Base-by-base conservation (phyloP, 495 filamentous ascomycete species). In the Sabuloglossum arenarium region DNA sequence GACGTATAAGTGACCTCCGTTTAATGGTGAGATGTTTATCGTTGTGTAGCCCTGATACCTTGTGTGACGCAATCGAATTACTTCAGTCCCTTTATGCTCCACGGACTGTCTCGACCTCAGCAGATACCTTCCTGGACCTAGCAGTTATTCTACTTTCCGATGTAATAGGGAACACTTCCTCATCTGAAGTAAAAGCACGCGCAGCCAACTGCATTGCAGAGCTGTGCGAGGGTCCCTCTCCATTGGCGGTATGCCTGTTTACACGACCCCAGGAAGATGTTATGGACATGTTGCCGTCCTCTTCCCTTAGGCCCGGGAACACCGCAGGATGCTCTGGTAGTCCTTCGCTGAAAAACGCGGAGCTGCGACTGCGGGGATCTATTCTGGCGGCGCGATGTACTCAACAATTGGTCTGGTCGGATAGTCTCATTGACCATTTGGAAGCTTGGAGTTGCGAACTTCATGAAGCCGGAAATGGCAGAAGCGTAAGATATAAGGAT, bases 311-410 rank as follows among this genome's bases (percentile, higher is more conserved):
- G 6, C 16, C 21, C 16, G 25, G 5, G 3, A 14, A 29, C 8
- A 1, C 47, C 9, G 2, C 47, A 1, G 16, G 39, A 12, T 23
- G 12, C 52, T 27, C 50, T 39, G 31, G 50, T 16, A 32, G 34
- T 12, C 42, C 29, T 27, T 45, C 52, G n/a, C 60, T 70, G 25
- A 68, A 64, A 0, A 69, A 75, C 50, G 68, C 69, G 1, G 70
- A 63, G 39, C 60, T 75, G 47, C 70, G 68, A 49, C 64, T 75
- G 21, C 65, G 67, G 55, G 84, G 84, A 0, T 67, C 72, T 25
- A 67, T 87, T n/a, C 65, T 84, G 34, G 73, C 78, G 0, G 62
- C 76, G 0, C 75, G 74, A 32, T 74, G 71, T 39, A 61, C 78
- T 11, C 58, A 76, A 6, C 53, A 21, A 14, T 60, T 64, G 24